Conservation (phyloP, 2,329 filamentous ascomycete genomes). For the Calonectria ilicicola region DNA sequence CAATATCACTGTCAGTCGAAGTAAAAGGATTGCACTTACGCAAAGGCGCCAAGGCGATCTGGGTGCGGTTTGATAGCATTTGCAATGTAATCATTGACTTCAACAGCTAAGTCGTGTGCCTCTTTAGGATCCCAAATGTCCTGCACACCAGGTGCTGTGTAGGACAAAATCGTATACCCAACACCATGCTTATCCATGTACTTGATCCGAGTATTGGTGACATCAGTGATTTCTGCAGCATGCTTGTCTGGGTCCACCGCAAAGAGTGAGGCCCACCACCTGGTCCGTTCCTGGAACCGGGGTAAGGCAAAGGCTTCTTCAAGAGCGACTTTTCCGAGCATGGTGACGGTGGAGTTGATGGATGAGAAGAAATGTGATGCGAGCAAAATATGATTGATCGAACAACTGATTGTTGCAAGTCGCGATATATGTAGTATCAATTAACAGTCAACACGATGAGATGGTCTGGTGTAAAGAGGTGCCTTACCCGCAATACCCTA, state of each 20-base stretch:
- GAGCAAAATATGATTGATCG: background rate
- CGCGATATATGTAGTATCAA: background rate
- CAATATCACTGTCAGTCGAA: accelerated
- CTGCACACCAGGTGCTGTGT: conserved; percentile 62
- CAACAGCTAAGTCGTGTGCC: conserved; percentile 55
- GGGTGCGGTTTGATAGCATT: conserved; percentile 51
- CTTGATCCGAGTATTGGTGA: conserved; percentile 54
- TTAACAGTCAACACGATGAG: too few relatives aligned
- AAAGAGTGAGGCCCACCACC: conserved; percentile 72
- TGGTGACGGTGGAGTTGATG: conserved; percentile 41
- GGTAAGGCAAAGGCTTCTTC: conserved; percentile 73
- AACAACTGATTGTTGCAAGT: too few relatives aligned
- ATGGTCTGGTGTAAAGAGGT: too few relatives aligned
- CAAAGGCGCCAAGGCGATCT: conserved; percentile 60
- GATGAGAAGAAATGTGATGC: background rate
- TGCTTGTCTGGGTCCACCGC: conserved; percentile 70
- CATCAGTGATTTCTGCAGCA: conserved; percentile 62
- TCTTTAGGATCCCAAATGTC: conserved; percentile 56
- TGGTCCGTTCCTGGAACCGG: conserved; percentile 67
- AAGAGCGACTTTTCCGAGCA: conserved; percentile 71
- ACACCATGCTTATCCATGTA: conserved; percentile 60
- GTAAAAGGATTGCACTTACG: conserved; percentile 42
- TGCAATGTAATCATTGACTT: conserved; percentile 57
- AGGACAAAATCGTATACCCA: conserved; percentile 61
- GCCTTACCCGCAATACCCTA: background rate